Conservation (phyloP, 305 asterid genomes). For the Solanum hybrid region DNA sequence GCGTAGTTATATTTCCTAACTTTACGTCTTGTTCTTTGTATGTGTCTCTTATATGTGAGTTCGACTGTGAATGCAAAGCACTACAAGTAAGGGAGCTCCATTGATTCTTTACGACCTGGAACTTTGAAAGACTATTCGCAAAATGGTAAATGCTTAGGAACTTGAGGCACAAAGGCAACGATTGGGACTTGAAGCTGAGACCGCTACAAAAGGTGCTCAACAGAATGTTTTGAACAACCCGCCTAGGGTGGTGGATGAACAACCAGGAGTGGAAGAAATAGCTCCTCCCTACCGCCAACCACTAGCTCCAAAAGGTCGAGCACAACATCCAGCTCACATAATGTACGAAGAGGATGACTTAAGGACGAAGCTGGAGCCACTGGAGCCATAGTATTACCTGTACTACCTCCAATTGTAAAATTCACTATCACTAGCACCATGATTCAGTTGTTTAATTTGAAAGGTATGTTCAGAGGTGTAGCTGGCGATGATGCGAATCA, state of each 20-base stretch:
- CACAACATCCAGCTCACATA: background rate
- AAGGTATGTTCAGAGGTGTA: background rate
- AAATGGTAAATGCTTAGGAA: background rate
- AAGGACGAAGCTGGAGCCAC: background rate
- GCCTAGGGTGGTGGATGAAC: background rate
- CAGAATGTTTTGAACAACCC: background rate
- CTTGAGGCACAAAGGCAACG: background rate
- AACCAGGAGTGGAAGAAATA: background rate
- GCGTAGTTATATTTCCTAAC: background rate
- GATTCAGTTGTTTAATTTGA: background rate
- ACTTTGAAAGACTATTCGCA: background rate
- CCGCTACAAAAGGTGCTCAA: background rate
- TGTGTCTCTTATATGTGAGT: background rate
- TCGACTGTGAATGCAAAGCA: background rate
- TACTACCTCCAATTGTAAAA: background rate
- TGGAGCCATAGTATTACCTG: background rate
- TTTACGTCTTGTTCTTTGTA: background rate
- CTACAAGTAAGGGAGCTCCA: background rate
- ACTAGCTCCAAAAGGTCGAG: background rate
- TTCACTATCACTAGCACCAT: background rate
- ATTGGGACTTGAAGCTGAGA: background rate
- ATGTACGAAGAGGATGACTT: background rate
- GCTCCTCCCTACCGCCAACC: background rate
- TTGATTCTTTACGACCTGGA: background rate
- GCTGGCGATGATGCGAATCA: background rate